Conservation (phyloP, 768 basidiomycete genomes). For the Auricularia auricula-judae region DNA sequence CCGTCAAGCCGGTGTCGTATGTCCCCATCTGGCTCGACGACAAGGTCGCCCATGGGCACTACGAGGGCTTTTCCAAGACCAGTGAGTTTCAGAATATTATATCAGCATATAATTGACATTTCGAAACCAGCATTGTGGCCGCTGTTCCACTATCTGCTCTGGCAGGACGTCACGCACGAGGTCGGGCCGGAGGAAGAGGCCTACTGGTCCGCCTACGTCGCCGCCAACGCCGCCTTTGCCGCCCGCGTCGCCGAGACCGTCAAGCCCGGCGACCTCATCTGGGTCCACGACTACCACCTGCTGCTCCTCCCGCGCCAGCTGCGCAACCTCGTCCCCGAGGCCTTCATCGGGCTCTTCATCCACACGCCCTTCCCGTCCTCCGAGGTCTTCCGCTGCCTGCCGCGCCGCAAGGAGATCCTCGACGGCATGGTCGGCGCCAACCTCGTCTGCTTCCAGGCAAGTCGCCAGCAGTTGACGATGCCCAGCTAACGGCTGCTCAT, state of each 20-base stretch:
- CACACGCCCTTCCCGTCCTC: slow-evolving; percentile 97
- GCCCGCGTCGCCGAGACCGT: slow-evolving; percentile 62
- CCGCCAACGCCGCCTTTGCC: slow-evolving; percentile 81
- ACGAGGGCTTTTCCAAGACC: slow-evolving; percentile 96
- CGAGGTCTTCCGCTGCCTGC: slow-evolving; percentile 90
- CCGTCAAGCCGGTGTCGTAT: slow-evolving; percentile 51
- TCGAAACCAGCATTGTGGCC: slow-evolving; percentile 75
- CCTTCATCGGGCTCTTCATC: slow-evolving; percentile 82
- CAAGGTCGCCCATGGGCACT: slow-evolving; percentile 83
- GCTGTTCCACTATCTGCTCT: slow-evolving; percentile 94
- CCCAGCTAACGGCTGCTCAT: slow-evolving; percentile 1
- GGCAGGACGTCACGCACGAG: slow-evolving; percentile 91
- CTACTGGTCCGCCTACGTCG: slow-evolving; percentile 70
- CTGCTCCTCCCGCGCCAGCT: slow-evolving; percentile 82
- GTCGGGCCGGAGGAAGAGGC: slow-evolving; percentile 69
- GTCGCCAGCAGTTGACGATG: slow-evolving; percentile 4
- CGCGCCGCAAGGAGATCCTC: slow-evolving; percentile 85
- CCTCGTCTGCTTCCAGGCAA: slow-evolving; percentile 84
- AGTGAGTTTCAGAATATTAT: slow-evolving; percentile 33
- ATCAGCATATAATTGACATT: not conserved
- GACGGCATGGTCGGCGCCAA: slow-evolving; percentile 98
- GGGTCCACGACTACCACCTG: slow-evolving; percentile 94
- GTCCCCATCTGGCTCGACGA: slow-evolving; percentile 89
- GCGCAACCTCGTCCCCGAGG: slow-evolving; percentile 49
- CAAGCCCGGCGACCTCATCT: slow-evolving; percentile 82